phyloP scores from a whole-genome alignment of 164 flowering plant genomes.

The Cinnamomum chago region DNA sequence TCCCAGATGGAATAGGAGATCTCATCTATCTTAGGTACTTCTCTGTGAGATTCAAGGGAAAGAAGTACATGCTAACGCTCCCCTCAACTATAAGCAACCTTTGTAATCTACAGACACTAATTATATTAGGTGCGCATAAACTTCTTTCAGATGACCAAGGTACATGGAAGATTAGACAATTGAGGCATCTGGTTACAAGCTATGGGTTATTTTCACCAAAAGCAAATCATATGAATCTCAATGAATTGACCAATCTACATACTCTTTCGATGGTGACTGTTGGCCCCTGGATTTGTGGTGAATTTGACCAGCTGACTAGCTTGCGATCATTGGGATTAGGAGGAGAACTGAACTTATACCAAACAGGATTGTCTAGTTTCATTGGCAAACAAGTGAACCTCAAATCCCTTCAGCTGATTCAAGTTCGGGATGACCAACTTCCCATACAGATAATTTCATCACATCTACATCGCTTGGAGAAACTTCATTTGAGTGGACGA shows the following conservation, averaged over 20 bases:
- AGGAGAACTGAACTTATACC: not conserved
- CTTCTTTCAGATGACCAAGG: not conserved
- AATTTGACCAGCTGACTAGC: not conserved
- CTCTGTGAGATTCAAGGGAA: not conserved
- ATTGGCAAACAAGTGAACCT: not conserved
- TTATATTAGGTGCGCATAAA: not conserved
- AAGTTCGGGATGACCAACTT: too few relatives aligned
- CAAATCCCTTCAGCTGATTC: not conserved
- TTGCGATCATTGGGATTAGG: not conserved
- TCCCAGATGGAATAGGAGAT: slow-evolving; percentile 5
- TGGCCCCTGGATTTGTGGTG: not conserved
- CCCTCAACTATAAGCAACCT: not conserved
- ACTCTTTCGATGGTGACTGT: not conserved
- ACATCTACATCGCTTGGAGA: not conserved
- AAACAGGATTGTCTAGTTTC: not conserved
- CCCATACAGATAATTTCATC: not conserved
- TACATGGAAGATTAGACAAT: not conserved
- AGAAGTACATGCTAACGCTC: not conserved
- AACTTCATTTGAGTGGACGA: not conserved
- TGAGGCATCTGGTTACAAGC: not conserved
- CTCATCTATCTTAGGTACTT: slow-evolving; percentile 12
- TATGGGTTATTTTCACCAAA: not conserved
- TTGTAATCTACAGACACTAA: not conserved
- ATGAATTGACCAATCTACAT: not conserved
- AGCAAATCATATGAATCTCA: not conserved